Percentiles rank a stretch among this genome's conserved stretches.
phyloP scores from a whole-genome alignment of 345 rosid species.

The Aurinia saxatilis region DNA sequence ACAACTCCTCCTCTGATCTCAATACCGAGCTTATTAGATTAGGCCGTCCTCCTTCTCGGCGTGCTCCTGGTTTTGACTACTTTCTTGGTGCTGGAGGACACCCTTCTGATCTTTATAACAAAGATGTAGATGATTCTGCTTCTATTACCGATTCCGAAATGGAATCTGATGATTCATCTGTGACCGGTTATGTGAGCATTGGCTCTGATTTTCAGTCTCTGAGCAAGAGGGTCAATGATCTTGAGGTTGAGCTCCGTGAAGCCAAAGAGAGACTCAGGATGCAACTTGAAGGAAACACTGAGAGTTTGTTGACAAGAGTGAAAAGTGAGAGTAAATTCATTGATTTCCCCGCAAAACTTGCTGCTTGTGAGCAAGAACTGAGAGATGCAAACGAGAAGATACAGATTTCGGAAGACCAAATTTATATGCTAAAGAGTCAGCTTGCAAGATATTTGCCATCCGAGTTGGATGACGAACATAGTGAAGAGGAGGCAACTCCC shows the following conservation, averaged over 20 bases:
- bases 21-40: conserved; percentile 40
- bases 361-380: conserved; percentile 52
- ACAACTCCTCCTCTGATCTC: conserved; percentile 32
- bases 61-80: conserved; percentile 61
- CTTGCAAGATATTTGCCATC: conserved; percentile 35
- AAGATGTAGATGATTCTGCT: conserved; percentile 66
- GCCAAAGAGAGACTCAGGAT: conserved; percentile 45
- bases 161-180: conserved; percentile 70
- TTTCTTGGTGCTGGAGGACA: conserved; percentile 57
- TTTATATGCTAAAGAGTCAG: conserved; percentile 43
- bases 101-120: conserved; percentile 42
- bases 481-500: conserved; percentile 28
- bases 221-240: conserved; percentile 39
- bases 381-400: conserved; percentile 43
- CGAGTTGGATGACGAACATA: conserved; percentile 25
- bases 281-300: conserved; percentile 41
- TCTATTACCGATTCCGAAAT: conserved; percentile 60
- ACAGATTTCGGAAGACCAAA: conserved; percentile 45
- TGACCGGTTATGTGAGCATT: conserved; percentile 37
- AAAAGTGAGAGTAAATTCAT: conserved; percentile 29
- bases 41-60: conserved; percentile 42
- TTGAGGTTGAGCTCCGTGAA: conserved; percentile 57
- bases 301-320: conserved; percentile 24
- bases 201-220: conserved; percentile 43
- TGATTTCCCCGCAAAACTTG: conserved; percentile 36